Base-by-base conservation (phyloP, 2,329 filamentous ascomycete genomes). In the Phialemonium atrogriseum region DNA sequence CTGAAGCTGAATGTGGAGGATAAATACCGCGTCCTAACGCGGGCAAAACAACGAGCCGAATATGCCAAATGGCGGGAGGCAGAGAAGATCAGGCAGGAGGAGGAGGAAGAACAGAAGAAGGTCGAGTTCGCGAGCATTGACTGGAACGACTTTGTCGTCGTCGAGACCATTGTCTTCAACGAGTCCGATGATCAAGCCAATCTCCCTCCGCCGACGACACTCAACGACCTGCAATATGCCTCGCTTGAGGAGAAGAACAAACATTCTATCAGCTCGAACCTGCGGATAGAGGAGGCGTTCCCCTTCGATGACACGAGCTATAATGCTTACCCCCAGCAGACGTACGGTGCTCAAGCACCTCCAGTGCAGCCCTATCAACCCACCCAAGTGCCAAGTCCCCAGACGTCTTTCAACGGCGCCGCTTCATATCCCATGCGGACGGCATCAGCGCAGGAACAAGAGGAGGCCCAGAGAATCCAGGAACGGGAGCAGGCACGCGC, bases 61-160 rank as follows among this genome's bases (percentile, higher is more conserved):
- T 96, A 88, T 69, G 70, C 81, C 42, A 87, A 85, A 55, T 84
- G 77, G 50, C 82, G 91, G 49, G 84, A 91, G 44, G 66, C 78
- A 33, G 84, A 95, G 60, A 89, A 88, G 54, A 76, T 80, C 46
- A 84, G 88, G 66, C 87, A 88, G 51, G 87, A 94, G 49, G 86
- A 93, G 49, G 78, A 88, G 41, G 82, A 81, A 24, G 84, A 93
- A 51, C 77, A 86, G 49, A 84, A 94, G 55, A 79, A 80, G 48
- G 62, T 70, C 14, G 67, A 76, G 33, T 78, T 91, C 56, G 82
- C 83, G 1, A 82, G 91, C 47, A 91, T 98, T 41, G 91, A 98
- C 57, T 98, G 91, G 91, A 85, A 94, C 51, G 89, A 96, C 53
- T 98, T 98, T 48, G 80, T 89, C 20, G 83, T 98, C 13, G 87